phyloP scores from a whole-genome alignment of 768 basidiomycete species.

The Flagelloscypha sp. region DNA sequence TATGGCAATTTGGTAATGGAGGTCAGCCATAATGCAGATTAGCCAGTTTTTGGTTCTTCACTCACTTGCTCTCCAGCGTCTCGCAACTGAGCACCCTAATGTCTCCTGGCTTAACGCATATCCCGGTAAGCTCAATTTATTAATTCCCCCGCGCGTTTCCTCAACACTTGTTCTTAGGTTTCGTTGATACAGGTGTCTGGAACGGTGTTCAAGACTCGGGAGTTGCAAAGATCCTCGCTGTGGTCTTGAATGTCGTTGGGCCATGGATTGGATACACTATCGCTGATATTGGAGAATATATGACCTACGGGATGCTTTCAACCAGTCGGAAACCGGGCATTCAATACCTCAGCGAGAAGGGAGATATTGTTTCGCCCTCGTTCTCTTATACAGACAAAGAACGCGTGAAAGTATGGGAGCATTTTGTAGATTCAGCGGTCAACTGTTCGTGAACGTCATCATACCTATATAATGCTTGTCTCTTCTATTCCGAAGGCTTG shows the following conservation, averaged over 20 bases:
- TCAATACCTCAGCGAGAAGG: conserved; percentile 10
- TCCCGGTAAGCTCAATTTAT: conserved; percentile 11
- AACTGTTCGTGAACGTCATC: no score
- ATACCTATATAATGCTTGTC: no score
- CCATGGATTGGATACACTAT: conserved; percentile 8
- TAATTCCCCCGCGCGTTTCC: neutral
- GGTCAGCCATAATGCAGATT: no score
- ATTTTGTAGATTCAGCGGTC: no score
- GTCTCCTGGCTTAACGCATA: conserved; percentile 12
- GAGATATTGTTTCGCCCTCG: conserved; percentile 9
- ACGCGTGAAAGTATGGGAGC: conserved; percentile 13
- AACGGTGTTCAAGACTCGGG: conserved; percentile 29
- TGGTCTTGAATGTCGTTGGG: conserved; percentile 11
- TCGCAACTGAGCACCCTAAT: conserved; percentile 9
- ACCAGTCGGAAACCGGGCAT: conserved; percentile 16
- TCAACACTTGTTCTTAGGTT: conserved; percentile 2
- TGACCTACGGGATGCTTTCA: conserved; percentile 21
- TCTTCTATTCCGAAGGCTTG: no score
- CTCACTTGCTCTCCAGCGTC: conserved; percentile 11
- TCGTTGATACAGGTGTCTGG: conserved; percentile 23
- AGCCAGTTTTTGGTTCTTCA: no score
- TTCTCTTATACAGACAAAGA: conserved; percentile 13
- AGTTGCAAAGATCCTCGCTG: conserved; percentile 38
- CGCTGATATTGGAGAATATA: conserved; percentile 22
- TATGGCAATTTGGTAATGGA: conserved; percentile 30